Conservation (phyloP, 805 yeast species). For the Pichia paraexigua region DNA sequence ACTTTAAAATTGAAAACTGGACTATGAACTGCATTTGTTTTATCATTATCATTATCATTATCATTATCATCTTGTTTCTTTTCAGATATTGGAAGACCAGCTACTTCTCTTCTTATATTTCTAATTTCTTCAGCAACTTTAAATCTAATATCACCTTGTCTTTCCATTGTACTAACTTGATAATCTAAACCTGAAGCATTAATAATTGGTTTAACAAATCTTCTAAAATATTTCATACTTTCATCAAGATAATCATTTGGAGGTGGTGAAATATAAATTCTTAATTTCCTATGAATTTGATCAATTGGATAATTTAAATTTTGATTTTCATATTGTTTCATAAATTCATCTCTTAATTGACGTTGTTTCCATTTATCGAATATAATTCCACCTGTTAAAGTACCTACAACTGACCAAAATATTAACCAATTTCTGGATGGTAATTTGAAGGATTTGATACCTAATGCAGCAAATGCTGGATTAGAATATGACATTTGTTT, state of each 20-base stretch:
- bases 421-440: constrained; percentile 94
- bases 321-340: constrained; percentile 21
- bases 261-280: constrained; percentile 91
- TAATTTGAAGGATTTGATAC: constrained; percentile 64
- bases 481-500: constrained; percentile 41
- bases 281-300: constrained; percentile 62
- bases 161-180: constrained; percentile 63
- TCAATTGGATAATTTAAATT: constrained; percentile 30
- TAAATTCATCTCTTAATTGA: constrained; percentile 52
- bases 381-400: constrained; percentile 62
- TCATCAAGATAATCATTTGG: constrained; percentile 84
- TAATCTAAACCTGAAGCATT: constrained; percentile 80
- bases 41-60: constrained; percentile 7
- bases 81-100: constrained; percentile 17
- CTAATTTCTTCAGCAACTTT: constrained; percentile 80
- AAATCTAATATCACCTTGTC: constrained; percentile 84
- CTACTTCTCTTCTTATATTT: constrained; percentile 45
- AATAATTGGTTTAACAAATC: constrained; percentile 77
- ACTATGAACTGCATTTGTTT: background rate
- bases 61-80: constrained; percentile 10
- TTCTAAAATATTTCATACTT: constrained; percentile 63
- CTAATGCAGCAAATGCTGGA: constrained; percentile 82
- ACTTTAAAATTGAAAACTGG: constrained; percentile 7
- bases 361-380: constrained; percentile 75
- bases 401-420: constrained; percentile 66